Conservation (phyloP, 208 protist genomes). For the Leishmania aethiopica region DNA sequence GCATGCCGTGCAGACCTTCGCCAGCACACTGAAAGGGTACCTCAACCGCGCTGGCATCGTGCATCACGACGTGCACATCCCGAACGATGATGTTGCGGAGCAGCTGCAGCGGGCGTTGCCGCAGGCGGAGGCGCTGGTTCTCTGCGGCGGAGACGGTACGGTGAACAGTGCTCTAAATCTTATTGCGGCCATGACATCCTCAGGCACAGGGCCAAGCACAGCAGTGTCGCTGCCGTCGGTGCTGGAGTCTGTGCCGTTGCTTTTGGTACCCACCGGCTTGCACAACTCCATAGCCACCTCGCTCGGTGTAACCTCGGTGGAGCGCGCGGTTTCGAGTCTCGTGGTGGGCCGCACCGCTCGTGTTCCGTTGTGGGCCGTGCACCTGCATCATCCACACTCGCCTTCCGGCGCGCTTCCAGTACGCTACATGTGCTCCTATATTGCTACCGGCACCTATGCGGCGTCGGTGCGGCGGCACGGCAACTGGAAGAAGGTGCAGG, state of each 20-base stretch:
- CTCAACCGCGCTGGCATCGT: constrained; percentile 69
- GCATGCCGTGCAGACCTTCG: constrained; percentile 47
- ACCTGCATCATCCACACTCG: constrained; percentile 24
- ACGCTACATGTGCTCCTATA: constrained; percentile 74
- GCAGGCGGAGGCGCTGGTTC: constrained; percentile 46
- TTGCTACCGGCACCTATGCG: constrained; percentile 65
- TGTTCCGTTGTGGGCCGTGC: constrained; percentile 78
- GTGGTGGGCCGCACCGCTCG: constrained; percentile 52
- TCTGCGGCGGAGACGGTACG: constrained; percentile 83
- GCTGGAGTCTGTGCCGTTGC: constrained; percentile 40
- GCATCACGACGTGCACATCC: constrained; percentile 63
- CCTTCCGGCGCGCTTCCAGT: constrained; percentile 7
- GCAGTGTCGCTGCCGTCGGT: constrained; percentile 8
- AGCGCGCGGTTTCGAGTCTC: constrained; percentile 68
- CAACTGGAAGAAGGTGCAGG: constrained; percentile 43
- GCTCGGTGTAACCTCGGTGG: constrained; percentile 61
- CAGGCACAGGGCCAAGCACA: neutral
- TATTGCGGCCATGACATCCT: constrained; percentile 26
- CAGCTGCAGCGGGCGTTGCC: constrained; percentile 17
- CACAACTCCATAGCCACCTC: constrained; percentile 82
- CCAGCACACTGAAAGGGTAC: constrained; percentile 60
- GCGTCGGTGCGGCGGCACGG: constrained; percentile 52
- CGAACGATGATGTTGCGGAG: constrained; percentile 31
- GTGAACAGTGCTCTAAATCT: constrained; percentile 72
- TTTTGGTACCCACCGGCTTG: constrained; percentile 70